phyloP scores from a whole-genome alignment of 2,329 filamentous ascomycete genomes.

The Clonostachys rhizophaga region DNA sequence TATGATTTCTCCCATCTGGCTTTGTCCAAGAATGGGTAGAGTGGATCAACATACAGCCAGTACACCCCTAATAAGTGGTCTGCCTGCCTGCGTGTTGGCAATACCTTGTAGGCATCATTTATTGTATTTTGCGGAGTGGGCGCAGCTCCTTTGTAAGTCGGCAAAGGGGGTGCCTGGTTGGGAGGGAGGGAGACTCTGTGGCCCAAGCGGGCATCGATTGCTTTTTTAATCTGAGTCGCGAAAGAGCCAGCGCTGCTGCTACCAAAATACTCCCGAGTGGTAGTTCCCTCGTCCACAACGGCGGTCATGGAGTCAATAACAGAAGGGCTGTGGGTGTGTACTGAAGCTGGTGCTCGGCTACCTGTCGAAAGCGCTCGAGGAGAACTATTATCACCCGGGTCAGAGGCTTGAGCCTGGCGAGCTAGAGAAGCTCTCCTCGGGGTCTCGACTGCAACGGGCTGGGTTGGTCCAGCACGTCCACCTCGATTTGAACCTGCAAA shows the following conservation, averaged over 20 bases:
- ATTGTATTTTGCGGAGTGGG: too few relatives aligned
- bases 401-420: too few relatives aligned
- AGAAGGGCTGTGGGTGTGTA: slow-evolving; percentile 14
- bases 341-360: background rate
- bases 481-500: too few relatives aligned
- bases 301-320: slow-evolving; percentile 39
- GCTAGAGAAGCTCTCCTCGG: too few relatives aligned
- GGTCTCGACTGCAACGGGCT: too few relatives aligned
- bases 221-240: slow-evolving; percentile 37
- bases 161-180: too few relatives aligned
- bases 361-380: background rate
- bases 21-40: slow-evolving; percentile 39
- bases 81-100: slow-evolving; percentile 37
- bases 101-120: slow-evolving; percentile 11
- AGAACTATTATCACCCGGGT: background rate
- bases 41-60: slow-evolving; percentile 38
- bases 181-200: too few relatives aligned
- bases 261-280: slow-evolving; percentile 36
- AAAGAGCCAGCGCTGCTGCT: slow-evolving; percentile 41
- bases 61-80: slow-evolving; percentile 38
- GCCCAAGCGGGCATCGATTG: slow-evolving; percentile 21
- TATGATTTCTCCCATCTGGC: slow-evolving; percentile 29
- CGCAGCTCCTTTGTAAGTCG: too few relatives aligned
- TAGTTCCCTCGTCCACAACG: slow-evolving; percentile 31
- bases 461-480: too few relatives aligned